phyloP scores from a whole-genome alignment of 192 early-diverging fungal genomes.

The Backusella circina region DNA sequence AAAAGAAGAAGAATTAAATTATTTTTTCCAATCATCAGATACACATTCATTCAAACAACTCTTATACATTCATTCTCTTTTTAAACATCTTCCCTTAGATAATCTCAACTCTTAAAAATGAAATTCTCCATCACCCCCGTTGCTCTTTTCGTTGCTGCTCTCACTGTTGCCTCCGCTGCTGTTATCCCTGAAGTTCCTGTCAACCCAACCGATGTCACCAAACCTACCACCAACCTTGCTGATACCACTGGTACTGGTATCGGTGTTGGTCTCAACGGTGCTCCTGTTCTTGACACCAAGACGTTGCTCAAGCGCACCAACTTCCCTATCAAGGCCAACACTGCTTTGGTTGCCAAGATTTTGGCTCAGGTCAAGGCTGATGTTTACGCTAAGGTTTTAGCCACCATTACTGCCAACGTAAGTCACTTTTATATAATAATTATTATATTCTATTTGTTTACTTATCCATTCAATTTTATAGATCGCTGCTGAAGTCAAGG shows the following conservation, averaged over 20 bases:
- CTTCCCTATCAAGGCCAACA: conserved; percentile 3
- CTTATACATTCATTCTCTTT: background rate
- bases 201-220: background rate
- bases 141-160: background rate
- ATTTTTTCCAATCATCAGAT: background rate
- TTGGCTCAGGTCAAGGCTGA: conserved; percentile 23
- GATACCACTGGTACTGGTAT: background rate
- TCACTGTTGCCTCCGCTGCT: background rate
- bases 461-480: background rate
- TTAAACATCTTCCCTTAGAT: background rate
- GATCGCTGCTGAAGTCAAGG: conserved; percentile 18
- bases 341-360: conserved; percentile 13
- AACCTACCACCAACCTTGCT: background rate
- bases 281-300: background rate
- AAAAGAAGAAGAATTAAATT: background rate
- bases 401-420: conserved; percentile 18
- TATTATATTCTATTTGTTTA: background rate
- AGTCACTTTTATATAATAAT: background rate
- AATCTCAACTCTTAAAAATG: background rate
- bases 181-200: background rate
- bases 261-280: background rate
- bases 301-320: conserved; percentile 14
- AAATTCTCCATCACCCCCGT: conserved; percentile 3
- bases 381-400: conserved; percentile 20
- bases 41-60: background rate